phyloP scores from a whole-genome alignment of 129 eudicot genomes.

The Saposhnikovia divaricata region DNA sequence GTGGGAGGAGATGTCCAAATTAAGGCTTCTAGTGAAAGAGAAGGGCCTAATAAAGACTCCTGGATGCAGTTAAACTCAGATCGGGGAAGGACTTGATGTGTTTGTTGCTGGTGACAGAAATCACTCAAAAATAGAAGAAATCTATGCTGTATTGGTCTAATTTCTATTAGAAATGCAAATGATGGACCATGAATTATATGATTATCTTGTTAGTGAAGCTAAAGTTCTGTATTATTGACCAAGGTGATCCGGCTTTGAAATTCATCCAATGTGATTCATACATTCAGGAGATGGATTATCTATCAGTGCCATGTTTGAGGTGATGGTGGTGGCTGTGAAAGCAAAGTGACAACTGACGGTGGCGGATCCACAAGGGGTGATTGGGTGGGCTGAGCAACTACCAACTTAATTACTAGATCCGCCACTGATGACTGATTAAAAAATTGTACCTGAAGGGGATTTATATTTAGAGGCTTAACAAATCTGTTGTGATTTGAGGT shows the following conservation, averaged over 20 bases:
- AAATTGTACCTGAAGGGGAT: not conserved
- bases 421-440: not conserved
- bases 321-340: not conserved
- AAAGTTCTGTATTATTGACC: not conserved
- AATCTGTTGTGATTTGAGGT: not conserved
- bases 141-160: constrained; percentile 25
- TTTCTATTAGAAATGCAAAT: constrained; percentile 38
- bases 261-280: not conserved
- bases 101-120: constrained; percentile 53
- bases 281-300: not conserved
- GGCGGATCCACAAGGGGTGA: too few relatives aligned
- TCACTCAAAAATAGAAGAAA: constrained; percentile 36
- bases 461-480: not conserved
- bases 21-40: constrained; percentile 43
- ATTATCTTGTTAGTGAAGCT: constrained; percentile 7
- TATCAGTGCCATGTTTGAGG: not conserved
- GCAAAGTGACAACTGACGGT: not conserved
- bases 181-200: not conserved
- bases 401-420: too few relatives aligned
- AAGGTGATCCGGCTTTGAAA: not conserved
- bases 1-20: constrained; percentile 39
- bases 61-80: constrained; percentile 66
- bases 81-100: constrained; percentile 42
- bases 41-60: constrained; percentile 45
- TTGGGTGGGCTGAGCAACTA: too few relatives aligned